phyloP scores from a whole-genome alignment of 2,329 filamentous ascomycete genomes.

The Colletotrichum sp. region DNA sequence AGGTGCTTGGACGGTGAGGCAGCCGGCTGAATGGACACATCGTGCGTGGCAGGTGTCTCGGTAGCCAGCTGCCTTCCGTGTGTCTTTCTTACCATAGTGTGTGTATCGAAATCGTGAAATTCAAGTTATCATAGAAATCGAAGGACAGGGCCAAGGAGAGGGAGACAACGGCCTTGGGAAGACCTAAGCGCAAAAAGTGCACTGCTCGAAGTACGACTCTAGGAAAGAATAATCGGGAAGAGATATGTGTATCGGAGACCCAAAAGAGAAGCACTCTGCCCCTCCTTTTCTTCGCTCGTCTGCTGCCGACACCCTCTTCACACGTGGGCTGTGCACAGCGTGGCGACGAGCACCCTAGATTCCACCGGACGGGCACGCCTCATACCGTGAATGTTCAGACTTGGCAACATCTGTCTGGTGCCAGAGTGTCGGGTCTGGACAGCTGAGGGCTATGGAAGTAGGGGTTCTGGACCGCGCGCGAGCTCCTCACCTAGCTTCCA shows the following conservation, averaged over 20 bases:
- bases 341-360: background rate
- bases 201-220: fast-evolving
- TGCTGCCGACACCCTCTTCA: background rate
- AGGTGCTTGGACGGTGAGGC: background rate
- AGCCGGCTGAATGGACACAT: fast-evolving
- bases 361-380: background rate
- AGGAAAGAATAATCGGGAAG: background rate
- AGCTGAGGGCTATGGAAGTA: fast-evolving
- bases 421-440: background rate
- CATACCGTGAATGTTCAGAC: background rate
- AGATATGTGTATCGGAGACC: fast-evolving
- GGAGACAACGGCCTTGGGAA: fast-evolving
- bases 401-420: background rate
- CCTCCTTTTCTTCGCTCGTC: background rate
- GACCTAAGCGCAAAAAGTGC: background rate
- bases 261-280: background rate
- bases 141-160: fast-evolving
- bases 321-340: background rate
- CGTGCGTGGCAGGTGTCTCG: background rate
- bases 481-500: background rate
- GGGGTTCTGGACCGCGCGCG: background rate
- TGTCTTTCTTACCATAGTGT: background rate
- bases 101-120: fast-evolving
- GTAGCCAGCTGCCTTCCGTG: fast-evolving
- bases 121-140: fast-evolving